A percentile compares a stretch with the other conserved stretches of the same genome.
Conservation (phyloP, 1,284 basidiomycete genomes). For the Trametes hirsuta region DNA sequence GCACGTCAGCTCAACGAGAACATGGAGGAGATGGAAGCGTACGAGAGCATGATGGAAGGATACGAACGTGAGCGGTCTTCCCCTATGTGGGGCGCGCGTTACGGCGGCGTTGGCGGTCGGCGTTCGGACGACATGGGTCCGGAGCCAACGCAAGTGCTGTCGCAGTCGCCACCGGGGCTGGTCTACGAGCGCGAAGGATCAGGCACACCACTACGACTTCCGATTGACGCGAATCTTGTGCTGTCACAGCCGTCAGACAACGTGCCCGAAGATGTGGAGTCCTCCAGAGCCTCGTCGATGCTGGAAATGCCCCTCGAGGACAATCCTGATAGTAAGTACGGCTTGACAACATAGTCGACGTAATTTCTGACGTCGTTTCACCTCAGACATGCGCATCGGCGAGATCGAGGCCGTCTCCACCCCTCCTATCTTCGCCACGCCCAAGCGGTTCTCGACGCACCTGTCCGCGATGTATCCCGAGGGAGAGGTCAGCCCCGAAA, state of each 20-base stretch:
- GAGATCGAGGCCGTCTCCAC: conserved; percentile 55
- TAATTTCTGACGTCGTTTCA: conserved; percentile 15
- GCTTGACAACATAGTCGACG: not conserved
- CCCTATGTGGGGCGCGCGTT: conserved; percentile 36
- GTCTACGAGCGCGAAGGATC: conserved; percentile 26
- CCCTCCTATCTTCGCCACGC: conserved; percentile 45
- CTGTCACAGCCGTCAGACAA: conserved; percentile 37
- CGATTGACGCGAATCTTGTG: conserved; percentile 31
- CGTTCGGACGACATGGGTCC: conserved; percentile 27
- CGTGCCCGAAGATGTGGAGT: conserved; percentile 69
- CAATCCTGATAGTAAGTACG: conserved; percentile 48
- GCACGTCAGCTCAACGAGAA: conserved; percentile 66
- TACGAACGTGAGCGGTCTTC: conserved; percentile 23
- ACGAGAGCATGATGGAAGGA: conserved; percentile 21
- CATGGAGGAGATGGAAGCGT: conserved; percentile 46
- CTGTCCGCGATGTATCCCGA: conserved; percentile 32
- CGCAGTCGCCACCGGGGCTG: conserved; percentile 26
- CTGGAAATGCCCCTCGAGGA: conserved; percentile 42
- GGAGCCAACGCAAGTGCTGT: conserved; percentile 31
- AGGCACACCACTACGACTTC: conserved; percentile 38
- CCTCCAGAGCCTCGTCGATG: conserved; percentile 56
- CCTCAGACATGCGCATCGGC: conserved; percentile 55
- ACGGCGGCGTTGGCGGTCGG: conserved; percentile 32
- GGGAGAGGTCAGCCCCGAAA: conserved; percentile 14
- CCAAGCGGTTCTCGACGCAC: conserved; percentile 46